Evolutionary conservation across 2,329 filamentous ascomycete species (phyloP).

Genomic region (Juglanconis sp.): DNA sequence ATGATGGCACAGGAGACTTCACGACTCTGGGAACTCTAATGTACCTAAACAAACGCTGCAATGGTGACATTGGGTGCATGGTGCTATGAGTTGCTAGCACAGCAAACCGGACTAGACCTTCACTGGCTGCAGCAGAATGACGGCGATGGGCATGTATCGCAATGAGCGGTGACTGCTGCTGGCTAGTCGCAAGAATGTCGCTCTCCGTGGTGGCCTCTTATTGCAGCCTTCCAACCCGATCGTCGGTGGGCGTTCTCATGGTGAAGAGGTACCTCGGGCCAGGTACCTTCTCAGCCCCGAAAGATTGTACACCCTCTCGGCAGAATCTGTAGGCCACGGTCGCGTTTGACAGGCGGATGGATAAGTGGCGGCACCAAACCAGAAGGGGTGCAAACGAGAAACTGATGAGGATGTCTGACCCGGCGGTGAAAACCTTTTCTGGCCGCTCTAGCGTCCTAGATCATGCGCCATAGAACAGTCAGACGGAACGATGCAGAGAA

Average conservation of each 20-base stretch:
- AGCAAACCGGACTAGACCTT: background rate
- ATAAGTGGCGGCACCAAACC: background rate
- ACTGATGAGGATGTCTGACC: background rate
- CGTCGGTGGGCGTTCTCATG: background rate
- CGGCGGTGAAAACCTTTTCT: background rate
- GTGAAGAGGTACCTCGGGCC: background rate
- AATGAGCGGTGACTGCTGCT: constrained; percentile 11
- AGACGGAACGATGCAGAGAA: background rate
- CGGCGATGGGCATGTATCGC: background rate
- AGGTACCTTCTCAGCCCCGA: background rate
- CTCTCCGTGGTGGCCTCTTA: background rate
- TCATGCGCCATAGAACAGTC: background rate
- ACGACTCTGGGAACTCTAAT: background rate
- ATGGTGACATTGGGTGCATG: constrained; percentile 8
- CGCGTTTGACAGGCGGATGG: background rate
- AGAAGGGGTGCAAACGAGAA: background rate
- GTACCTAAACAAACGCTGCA: constrained; percentile 10
- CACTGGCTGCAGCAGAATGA: background rate
- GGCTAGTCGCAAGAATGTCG: background rate
- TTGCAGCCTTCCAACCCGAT: background rate
- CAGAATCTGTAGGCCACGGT: background rate
- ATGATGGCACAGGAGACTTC: background rate
- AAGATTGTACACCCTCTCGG: background rate
- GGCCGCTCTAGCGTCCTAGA: background rate
- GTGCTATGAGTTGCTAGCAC: background rate